Conservation (phyloP, 139 green algal species). For the Edaphochlamys debaryana region DNA sequence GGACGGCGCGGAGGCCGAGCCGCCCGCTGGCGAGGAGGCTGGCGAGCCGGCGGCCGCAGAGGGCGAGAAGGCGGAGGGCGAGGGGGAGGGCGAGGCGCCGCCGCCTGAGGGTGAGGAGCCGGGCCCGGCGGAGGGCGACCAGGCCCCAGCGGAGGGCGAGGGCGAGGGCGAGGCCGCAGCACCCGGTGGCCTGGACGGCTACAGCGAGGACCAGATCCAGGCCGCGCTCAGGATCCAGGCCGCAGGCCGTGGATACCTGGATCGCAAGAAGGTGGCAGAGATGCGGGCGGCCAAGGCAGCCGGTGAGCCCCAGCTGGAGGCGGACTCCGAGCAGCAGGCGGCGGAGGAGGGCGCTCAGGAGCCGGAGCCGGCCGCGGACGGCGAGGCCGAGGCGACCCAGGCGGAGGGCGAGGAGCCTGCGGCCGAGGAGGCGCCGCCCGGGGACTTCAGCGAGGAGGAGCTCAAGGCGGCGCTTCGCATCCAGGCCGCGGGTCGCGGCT, state of each 20-base stretch:
- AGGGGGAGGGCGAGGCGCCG: too few relatives aligned
- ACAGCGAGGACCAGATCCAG: conserved; percentile 12
- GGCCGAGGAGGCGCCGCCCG: background rate
- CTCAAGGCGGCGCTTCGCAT: background rate
- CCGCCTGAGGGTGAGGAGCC: too few relatives aligned
- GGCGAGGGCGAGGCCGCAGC: too few relatives aligned
- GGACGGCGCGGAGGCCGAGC: background rate
- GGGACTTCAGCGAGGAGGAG: background rate
- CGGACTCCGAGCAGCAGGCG: too few relatives aligned
- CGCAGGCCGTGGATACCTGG: background rate
- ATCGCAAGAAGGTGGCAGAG: conserved; percentile 1
- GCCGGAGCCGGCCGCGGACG: too few relatives aligned
- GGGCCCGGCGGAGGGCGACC: too few relatives aligned
- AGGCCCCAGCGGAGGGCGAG: too few relatives aligned
- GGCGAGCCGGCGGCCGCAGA: background rate
- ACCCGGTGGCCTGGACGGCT: too few relatives aligned
- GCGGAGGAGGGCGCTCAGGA: background rate
- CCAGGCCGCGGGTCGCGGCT: background rate
- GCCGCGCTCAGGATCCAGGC: background rate
- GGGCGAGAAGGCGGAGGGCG: too few relatives aligned
- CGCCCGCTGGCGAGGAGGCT: background rate
- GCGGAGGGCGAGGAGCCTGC: too few relatives aligned
- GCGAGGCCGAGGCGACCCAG: too few relatives aligned
- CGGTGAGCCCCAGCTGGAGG: background rate
- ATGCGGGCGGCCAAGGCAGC: background rate